phyloP scores from a whole-genome alignment of 768 basidiomycete genomes.

The Boletus bicolor region DNA sequence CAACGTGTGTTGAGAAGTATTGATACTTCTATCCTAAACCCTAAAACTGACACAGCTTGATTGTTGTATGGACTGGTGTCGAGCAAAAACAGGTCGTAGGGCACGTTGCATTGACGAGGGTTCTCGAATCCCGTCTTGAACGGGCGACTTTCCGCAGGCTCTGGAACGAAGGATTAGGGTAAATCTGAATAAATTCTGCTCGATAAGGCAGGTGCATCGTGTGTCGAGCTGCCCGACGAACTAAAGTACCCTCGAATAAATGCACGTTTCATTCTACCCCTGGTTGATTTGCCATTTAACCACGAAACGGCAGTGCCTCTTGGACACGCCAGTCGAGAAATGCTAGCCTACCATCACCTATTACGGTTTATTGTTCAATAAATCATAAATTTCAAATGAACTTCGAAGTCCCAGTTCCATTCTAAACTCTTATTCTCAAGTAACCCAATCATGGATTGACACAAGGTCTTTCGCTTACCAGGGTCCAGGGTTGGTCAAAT shows the following conservation, averaged over 20 bases:
- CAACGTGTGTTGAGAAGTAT: slow-evolving; percentile 13
- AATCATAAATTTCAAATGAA: neutral
- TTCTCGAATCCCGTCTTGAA: too few relatives aligned
- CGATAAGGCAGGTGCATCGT: neutral
- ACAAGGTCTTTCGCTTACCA: slow-evolving; percentile 14
- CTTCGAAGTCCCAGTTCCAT: neutral
- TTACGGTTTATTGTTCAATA: neutral
- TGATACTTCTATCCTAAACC: slow-evolving; percentile 3
- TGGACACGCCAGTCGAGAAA: neutral
- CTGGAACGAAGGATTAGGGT: too few relatives aligned
- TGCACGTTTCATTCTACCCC: too few relatives aligned
- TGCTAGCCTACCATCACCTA: neutral
- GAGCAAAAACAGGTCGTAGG: slow-evolving; percentile 7
- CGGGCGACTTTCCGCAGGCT: too few relatives aligned
- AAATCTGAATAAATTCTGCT: too few relatives aligned
- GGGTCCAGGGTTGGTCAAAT: slow-evolving; percentile 18
- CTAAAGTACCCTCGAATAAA: neutral
- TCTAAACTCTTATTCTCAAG: neutral
- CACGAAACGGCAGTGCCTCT: too few relatives aligned
- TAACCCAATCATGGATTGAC: neutral
- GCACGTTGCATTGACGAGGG: neutral
- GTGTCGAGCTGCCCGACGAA: neutral
- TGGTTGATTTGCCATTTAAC: too few relatives aligned
- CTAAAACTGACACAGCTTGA: slow-evolving; percentile 9
- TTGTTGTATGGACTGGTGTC: neutral